Evolutionary conservation across 495 filamentous ascomycete species (phyloP), one percentile per base, ranked within the genome.

Genomic region (Pyronema omphalodes): DNA sequence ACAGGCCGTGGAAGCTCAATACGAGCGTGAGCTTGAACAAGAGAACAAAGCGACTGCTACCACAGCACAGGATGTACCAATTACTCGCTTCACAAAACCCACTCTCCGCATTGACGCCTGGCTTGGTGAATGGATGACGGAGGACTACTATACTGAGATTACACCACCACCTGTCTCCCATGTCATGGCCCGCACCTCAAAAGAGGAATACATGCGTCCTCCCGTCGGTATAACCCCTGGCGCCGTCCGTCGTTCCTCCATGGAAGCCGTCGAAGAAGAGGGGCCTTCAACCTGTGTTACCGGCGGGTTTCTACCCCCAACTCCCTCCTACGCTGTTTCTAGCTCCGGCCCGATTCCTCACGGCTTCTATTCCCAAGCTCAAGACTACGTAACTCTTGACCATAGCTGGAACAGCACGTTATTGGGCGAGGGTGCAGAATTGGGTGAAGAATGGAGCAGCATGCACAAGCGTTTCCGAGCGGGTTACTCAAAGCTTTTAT

Each of bases 401-500:
- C 89, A 83, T 61, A 83, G 86, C 62, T 99, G 91, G 91, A 88
- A 99, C 58, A 94, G 87, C 56, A 89, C 85, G 72, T 76, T 82
- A 41, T 94, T 89, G 82, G 91, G 88, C 11, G 76, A 84, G 58
- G 91, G 91, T 0, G 93, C 88, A 9, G 76, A 83, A 18, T 83
- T 84, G 56, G 87, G 84, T 0, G 91, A 99, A 63, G 91, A 96
- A 68, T 99, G 91, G 91, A 82, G 85, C 37, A 67, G 74, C 3
- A 95, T 99, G 89, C 93, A 96, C 65, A 81, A 78, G 62, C 75
- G 91, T 17, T 91, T 96, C 55, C 74, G 84, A 35, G 76, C 73
- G 55, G 88, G 88, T 1, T 67, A 93, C 50, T 75, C 81, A 50
- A 72, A 74, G 12, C 75, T 96, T 72, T 69, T 96, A 1, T 94